These are phyloP conservation scores for Phellinidium pouzarii DNA, from an alignment of 1,284 basidiomycete genomes.

Conservation along the genomic window DNA sequence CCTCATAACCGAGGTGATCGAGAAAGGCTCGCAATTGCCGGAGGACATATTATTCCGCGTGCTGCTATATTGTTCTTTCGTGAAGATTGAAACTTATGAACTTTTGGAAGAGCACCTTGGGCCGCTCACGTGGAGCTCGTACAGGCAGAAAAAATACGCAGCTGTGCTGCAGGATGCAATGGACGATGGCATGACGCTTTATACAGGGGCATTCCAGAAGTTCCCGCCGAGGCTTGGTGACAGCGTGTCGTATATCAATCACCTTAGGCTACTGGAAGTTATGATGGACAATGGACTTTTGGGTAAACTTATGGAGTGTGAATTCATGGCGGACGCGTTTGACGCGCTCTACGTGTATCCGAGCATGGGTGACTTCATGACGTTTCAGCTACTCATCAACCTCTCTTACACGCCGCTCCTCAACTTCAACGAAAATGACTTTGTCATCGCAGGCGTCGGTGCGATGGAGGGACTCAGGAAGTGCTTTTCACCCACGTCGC, in stretches of 20 bases:
- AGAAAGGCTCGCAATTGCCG: constrained; percentile 48
- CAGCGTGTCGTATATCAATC: constrained; percentile 41
- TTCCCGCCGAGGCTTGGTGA: constrained; percentile 45
- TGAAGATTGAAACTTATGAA: constrained; percentile 54
- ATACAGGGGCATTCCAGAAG: constrained; percentile 61
- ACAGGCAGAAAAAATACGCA: constrained; percentile 40
- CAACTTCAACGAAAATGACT: constrained; percentile 53
- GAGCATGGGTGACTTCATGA: constrained; percentile 54
- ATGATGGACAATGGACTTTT: constrained; percentile 47
- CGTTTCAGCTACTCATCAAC: constrained; percentile 51
- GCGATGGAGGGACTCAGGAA: constrained; percentile 43
- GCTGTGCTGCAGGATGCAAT: constrained; percentile 38
- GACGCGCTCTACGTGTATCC: constrained; percentile 48
- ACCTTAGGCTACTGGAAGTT: constrained; percentile 47
- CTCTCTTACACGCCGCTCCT: constrained; percentile 48
- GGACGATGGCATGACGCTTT: constrained; percentile 35
- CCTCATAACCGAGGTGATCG: constrained; percentile 51
- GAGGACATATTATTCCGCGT: constrained; percentile 55
- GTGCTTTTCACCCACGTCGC: constrained; percentile 28
- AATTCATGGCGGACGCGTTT: constrained; percentile 48
- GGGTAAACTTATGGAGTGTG: constrained; percentile 33
- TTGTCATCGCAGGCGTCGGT: constrained; percentile 54
- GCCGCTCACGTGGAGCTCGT: constrained; percentile 45
- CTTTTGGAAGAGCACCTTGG: constrained; percentile 41
- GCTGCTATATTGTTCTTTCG: constrained; percentile 54